Conservation (phyloP, 768 basidiomycete genomes). For the Tubosaeta sp. region DNA sequence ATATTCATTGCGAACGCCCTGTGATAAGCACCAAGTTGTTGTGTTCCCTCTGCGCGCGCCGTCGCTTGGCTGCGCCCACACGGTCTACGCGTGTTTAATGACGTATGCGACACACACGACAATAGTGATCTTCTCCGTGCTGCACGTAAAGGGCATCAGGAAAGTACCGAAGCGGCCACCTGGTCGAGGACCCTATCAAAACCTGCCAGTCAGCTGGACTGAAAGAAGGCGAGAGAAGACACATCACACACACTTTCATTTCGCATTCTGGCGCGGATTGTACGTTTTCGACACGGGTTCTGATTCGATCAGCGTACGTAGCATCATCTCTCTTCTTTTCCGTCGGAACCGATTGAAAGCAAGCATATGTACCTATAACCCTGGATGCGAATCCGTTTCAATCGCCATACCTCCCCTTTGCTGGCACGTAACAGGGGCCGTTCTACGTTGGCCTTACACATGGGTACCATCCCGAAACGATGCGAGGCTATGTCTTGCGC, state of each 20-base stretch:
- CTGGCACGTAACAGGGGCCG: slow-evolving; percentile 8
- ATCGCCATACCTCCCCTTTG: not conserved
- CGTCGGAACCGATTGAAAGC: slow-evolving; percentile 13
- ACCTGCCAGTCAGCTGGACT: not conserved
- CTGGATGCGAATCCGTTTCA: slow-evolving; percentile 2
- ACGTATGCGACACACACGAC: slow-evolving; percentile 13
- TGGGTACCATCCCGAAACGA: not conserved
- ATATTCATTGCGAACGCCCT: not conserved
- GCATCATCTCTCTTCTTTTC: slow-evolving; percentile 5
- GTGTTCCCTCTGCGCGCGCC: slow-evolving; percentile 1
- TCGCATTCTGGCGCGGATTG: slow-evolving; percentile 1
- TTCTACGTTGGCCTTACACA: not conserved
- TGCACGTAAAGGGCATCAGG: slow-evolving; percentile 21
- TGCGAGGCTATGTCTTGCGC: not conserved
- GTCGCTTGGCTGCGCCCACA: slow-evolving; percentile 12
- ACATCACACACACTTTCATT: slow-evolving; percentile 5
- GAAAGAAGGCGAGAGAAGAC: slow-evolving; percentile 1
- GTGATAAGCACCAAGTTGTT: not conserved
- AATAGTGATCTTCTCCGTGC: slow-evolving; percentile 1
- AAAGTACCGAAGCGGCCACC: slow-evolving; percentile 6
- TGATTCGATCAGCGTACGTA: slow-evolving; percentile 10
- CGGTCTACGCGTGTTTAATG: slow-evolving; percentile 20
- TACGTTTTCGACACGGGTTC: not conserved
- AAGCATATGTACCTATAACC: not conserved
- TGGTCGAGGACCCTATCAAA: slow-evolving; percentile 8